These are phyloP conservation scores for Theileria sp. DNA, from an alignment of 169 alveolate species.

Conservation along the genomic window DNA sequence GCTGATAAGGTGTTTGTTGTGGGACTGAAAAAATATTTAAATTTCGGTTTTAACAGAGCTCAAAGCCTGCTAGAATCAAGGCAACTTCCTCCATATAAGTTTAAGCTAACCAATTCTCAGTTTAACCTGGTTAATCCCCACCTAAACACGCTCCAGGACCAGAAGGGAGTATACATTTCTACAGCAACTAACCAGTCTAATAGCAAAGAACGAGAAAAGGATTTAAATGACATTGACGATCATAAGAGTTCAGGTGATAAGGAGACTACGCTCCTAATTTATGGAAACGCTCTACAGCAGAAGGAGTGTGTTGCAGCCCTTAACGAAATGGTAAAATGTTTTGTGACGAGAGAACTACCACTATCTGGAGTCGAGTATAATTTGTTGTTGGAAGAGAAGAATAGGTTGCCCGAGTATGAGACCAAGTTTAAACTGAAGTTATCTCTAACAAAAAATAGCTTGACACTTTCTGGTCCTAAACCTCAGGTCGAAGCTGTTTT, in stretches of 20 bases:
- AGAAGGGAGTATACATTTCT: constrained; percentile 8
- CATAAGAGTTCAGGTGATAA: background rate
- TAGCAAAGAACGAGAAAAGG: constrained; percentile 6
- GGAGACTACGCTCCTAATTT: constrained; percentile 8
- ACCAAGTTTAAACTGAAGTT: constrained; percentile 18
- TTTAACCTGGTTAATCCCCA: background rate
- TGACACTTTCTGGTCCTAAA: background rate
- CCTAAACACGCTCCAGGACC: constrained; percentile 2
- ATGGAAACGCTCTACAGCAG: constrained; percentile 47
- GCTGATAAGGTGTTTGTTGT: constrained; percentile 19
- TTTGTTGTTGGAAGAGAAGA: constrained; percentile 45
- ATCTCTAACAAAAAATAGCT: constrained; percentile 14
- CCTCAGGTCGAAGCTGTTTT: background rate
- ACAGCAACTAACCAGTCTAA: background rate
- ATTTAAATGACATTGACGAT: background rate
- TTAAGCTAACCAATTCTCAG: constrained; percentile 7
- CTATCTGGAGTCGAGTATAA: constrained; percentile 42
- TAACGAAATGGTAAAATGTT: constrained; percentile 29
- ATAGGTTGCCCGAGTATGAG: constrained; percentile 34
- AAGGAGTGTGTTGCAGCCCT: constrained; percentile 38
- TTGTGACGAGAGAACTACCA: constrained; percentile 15
- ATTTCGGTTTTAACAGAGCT: constrained; percentile 22
- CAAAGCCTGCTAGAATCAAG: constrained; percentile 8
- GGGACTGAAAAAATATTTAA: constrained; percentile 11
- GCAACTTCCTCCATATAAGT: background rate